These are phyloP conservation scores for Debaryomyces nepalensis DNA, from an alignment of 1,139 yeast species.

Conservation along the genomic window DNA sequence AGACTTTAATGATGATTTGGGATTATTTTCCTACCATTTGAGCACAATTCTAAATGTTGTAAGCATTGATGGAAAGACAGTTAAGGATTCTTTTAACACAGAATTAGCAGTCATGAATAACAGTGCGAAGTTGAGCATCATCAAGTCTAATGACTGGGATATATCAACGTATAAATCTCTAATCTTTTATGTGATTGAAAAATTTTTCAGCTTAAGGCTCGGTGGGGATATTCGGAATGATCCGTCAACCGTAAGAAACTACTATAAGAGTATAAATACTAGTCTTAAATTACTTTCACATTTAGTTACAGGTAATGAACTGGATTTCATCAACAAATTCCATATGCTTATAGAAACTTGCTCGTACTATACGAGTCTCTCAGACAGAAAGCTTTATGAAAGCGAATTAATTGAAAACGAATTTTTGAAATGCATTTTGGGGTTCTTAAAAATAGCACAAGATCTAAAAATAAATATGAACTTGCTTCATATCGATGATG, in stretches of 20 bases:
- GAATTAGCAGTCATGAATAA: slow-evolving; percentile 62
- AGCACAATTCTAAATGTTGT: slow-evolving; percentile 56
- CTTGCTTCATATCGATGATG: slow-evolving; percentile 37
- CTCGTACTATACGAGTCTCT: slow-evolving; percentile 25
- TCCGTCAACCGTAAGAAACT: slow-evolving; percentile 25
- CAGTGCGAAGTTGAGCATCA: slow-evolving; percentile 39
- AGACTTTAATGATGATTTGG: slow-evolving; percentile 55
- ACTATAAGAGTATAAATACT: slow-evolving; percentile 33
- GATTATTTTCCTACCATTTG: slow-evolving; percentile 60
- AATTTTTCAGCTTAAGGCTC: slow-evolving; percentile 43
- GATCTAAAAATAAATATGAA: slow-evolving; percentile 34
- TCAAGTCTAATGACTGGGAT: slow-evolving; percentile 51
- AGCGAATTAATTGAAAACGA: slow-evolving; percentile 36
- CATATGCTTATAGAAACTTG: slow-evolving; percentile 33
- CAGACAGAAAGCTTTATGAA: slow-evolving; percentile 20
- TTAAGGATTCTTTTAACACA: slow-evolving; percentile 52
- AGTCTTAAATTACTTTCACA: slow-evolving; percentile 48
- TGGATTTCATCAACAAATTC: slow-evolving; percentile 49
- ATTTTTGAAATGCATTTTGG: slow-evolving; percentile 36
- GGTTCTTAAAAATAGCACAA: slow-evolving; percentile 39
- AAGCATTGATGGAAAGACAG: slow-evolving; percentile 41
- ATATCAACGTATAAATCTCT: slow-evolving; percentile 68
- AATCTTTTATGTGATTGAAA: slow-evolving; percentile 49
- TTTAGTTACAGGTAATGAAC: slow-evolving; percentile 60
- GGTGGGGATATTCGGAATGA: slow-evolving; percentile 27